Base-by-base conservation (phyloP, 179 eudicot genomes). In the Vitellaria paradoxa region DNA sequence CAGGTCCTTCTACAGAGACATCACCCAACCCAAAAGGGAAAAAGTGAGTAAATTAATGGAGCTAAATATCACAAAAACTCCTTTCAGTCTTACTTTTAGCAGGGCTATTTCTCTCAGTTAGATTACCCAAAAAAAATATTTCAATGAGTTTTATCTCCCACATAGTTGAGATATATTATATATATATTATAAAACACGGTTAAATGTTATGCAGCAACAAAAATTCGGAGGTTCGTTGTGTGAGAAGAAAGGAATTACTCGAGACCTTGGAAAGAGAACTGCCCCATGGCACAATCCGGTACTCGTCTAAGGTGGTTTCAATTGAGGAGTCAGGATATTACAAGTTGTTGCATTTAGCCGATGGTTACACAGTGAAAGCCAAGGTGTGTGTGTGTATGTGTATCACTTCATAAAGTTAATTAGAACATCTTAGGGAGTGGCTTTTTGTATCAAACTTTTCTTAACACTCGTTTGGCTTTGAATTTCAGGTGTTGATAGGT, bases 341-440 rank as follows among this genome's bases (percentile, higher is more conserved):
- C 47, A 85, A 85, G 52, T n/a, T 84, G 75, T 56, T 87, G 70
- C 91, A 85, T 72, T 84, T 87, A 7, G 84, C 87, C 40, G 87
- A 88, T 76, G 88, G 88, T 40, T 68, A 87, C 23, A 47, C 80
- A 21, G 71, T 84, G 60, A 80, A 66, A 74, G 78, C 91, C 24
- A 88, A 85, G 90, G 90, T 87, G 77, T 5, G 18, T 52, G 21
- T 52, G 21, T 68, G 17, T 68, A 26, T 6, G 8, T 68, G 5
- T 14, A 9, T 77, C 20, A 12, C 30, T 65, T 59, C 6, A 12
- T 59, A 13, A 59, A 8, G 6, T 2, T 30, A 30, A 30, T 17
- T 5, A 59, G 2, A 30, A 30, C 2, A 30, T 30, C 37, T 30
- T 30, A 30, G 1, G 2, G 37, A 30, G 37, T 30, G 1, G 37